Conservation (phyloP, 192 early-diverging fungal genomes). For the Backusella tarrabulga region DNA sequence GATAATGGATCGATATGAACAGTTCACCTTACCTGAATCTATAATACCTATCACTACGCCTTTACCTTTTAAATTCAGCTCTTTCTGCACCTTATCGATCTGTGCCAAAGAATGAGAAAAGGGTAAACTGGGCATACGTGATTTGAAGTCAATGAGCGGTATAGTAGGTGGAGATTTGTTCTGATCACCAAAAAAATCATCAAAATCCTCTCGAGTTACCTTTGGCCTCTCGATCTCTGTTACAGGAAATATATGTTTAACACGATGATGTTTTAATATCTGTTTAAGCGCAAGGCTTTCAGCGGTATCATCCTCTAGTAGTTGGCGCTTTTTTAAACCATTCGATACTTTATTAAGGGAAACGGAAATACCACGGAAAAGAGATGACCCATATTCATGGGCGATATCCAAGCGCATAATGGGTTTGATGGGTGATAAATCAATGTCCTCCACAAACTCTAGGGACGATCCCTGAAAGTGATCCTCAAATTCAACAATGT, state of each 20-base stretch:
- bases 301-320: neutral
- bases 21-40: constrained; percentile 50
- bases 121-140: neutral
- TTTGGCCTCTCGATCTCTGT: constrained; percentile 7
- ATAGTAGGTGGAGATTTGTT: neutral
- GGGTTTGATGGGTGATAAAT: neutral
- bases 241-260: constrained; percentile 13
- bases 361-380: constrained; percentile 18
- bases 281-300: neutral
- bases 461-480: neutral
- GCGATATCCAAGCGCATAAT: neutral
- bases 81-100: constrained; percentile 43
- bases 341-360: neutral
- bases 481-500: constrained; percentile 26
- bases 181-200: neutral
- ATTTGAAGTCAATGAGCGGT: neutral
- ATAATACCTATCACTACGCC: constrained; percentile 68
- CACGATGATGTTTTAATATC: constrained; percentile 6
- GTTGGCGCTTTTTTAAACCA: neutral
- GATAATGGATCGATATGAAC: neutral
- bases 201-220: neutral
- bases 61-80: constrained; percentile 54
- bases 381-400: constrained; percentile 17
- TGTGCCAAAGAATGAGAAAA: constrained; percentile 51
- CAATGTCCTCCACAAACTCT: constrained; percentile 11